These are phyloP conservation scores for Sarcodon aspratus DNA, from an alignment of 768 basidiomycete species.

Conservation along the genomic window DNA sequence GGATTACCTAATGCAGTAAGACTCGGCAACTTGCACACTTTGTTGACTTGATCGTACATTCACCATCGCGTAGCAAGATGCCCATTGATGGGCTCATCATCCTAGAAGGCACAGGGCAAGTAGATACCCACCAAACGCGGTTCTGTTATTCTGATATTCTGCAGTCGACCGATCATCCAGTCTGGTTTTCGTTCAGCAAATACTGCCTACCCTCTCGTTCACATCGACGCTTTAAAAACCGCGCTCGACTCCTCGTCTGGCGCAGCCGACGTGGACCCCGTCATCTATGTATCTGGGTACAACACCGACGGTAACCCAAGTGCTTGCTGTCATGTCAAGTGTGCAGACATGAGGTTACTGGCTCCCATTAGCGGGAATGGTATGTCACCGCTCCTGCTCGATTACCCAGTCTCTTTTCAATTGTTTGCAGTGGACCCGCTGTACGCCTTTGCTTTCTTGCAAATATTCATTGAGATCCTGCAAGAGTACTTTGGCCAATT, in stretches of 20 bases:
- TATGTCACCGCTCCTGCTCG: slow-evolving; percentile 26
- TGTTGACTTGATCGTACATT: no score
- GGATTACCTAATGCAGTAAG: no score
- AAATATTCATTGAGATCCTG: slow-evolving; percentile 76
- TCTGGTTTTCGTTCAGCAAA: slow-evolving; percentile 78
- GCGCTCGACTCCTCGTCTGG: slow-evolving; percentile 48
- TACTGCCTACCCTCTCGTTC: slow-evolving; percentile 69
- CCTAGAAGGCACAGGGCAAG: slow-evolving; percentile 63
- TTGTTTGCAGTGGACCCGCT: slow-evolving; percentile 65
- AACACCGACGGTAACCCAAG: slow-evolving; percentile 35
- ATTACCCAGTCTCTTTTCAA: not conserved
- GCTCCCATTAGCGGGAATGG: slow-evolving; percentile 80
- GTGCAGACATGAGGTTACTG: slow-evolving; percentile 65
- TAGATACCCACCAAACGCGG: slow-evolving; percentile 5
- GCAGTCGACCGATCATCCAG: slow-evolving; percentile 61
- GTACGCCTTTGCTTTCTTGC: slow-evolving; percentile 81
- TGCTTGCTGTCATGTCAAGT: slow-evolving; percentile 75
- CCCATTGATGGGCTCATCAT: slow-evolving; percentile 77
- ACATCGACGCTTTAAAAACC: slow-evolving; percentile 77
- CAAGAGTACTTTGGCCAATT: slow-evolving; percentile 83
- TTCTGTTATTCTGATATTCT: not conserved
- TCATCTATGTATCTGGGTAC: slow-evolving; percentile 52
- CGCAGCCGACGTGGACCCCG: slow-evolving; percentile 54
- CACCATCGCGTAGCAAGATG: slow-evolving; percentile 25
- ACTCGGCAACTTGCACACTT: no score